A percentile compares a stretch with the other conserved stretches of the same genome.
phyloP scores from a whole-genome alignment of 1,139 yeast genomes.

The Pichia sp. region DNA sequence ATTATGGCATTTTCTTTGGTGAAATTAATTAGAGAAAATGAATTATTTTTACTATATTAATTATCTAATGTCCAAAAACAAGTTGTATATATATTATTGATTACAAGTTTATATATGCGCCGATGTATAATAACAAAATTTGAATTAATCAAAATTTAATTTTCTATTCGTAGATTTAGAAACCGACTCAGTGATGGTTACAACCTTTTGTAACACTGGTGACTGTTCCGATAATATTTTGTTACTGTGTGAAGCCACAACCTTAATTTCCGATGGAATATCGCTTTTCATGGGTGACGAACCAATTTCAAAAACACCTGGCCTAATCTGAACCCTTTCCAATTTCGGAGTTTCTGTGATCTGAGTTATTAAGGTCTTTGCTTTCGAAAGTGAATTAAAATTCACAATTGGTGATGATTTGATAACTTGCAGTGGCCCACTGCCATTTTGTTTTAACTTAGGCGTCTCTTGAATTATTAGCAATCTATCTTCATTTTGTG shows the following conservation, averaged over 20 bases:
- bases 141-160: conserved; percentile 17
- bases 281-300: conserved; percentile 16
- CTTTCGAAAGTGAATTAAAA: neutral
- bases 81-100: no score
- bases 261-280: neutral
- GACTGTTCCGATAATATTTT: neutral
- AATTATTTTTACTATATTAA: neutral
- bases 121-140: neutral
- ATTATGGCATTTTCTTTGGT: conserved; percentile 74
- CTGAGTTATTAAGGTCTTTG: neutral
- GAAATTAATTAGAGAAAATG: conserved; percentile 31
- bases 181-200: neutral
- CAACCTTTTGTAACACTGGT: neutral
- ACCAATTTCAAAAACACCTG: conserved; percentile 17
- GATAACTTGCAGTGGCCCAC: neutral
- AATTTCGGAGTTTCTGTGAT: conserved; percentile 10
- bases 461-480: conserved; percentile 1
- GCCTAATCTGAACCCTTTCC: conserved; percentile 14
- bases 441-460: neutral
- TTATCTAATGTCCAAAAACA: no score
- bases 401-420: neutral
- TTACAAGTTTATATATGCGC: no score
- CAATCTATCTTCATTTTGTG: neutral
- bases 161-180: conserved; percentile 18
- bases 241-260: no score